Conservation (phyloP, 768 basidiomycete species). For the Hygrocybe coccinea region DNA sequence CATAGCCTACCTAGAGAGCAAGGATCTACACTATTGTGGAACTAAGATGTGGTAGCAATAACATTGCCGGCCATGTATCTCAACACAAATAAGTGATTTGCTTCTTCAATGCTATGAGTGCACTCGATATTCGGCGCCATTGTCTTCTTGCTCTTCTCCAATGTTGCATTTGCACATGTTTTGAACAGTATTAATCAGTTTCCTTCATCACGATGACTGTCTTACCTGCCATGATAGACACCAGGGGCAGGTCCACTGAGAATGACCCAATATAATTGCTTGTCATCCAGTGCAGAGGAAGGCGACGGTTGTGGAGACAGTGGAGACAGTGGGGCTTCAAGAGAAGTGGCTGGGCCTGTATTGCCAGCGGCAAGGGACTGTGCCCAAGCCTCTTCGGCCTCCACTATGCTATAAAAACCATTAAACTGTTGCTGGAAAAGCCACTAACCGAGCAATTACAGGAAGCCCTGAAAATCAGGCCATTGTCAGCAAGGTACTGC, state of each 20-base stretch:
- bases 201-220: background rate
- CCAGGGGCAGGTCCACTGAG: background rate
- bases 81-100: background rate
- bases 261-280: background rate
- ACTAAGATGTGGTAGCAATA: background rate
- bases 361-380: too few species aligned
- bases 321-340: too few species aligned
- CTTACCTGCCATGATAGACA: background rate
- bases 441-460: too few species aligned
- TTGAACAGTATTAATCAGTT: background rate
- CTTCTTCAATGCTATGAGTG: background rate
- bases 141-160: background rate
- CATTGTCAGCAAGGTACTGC: background rate
- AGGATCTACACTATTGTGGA: too few species aligned
- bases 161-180: background rate
- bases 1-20: too few species aligned
- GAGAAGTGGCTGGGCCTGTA: too few species aligned
- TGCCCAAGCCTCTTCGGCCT: too few species aligned
- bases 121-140: background rate
- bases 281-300: too few species aligned
- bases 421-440: too few species aligned
- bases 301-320: too few species aligned
- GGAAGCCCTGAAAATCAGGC: too few species aligned
- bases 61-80: background rate
- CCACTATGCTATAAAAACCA: too few species aligned